Conservation (phyloP, 2,329 filamentous ascomycete genomes). For the Talaromyces sp. region DNA sequence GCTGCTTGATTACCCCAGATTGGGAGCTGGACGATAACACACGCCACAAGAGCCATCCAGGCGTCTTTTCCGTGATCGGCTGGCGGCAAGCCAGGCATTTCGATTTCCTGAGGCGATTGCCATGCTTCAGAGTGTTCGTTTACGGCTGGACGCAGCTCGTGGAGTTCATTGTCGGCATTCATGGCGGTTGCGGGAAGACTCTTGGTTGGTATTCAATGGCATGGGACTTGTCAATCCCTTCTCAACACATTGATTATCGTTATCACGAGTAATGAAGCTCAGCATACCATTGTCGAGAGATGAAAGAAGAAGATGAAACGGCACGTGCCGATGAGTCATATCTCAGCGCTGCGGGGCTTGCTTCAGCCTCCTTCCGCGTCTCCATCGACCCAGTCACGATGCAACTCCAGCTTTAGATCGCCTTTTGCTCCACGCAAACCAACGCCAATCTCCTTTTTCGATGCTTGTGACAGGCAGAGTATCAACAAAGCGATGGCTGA, state of each 20-base stretch:
- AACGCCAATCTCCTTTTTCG: background rate
- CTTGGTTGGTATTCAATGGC: background rate
- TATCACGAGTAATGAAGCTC: background rate
- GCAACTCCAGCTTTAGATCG: too few relatives aligned
- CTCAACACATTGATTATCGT: background rate
- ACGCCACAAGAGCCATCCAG: slow-evolving; percentile 47
- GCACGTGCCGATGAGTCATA: background rate
- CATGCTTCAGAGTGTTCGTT: background rate
- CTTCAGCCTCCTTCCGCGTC: background rate
- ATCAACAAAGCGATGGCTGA: background rate
- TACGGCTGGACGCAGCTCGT: background rate
- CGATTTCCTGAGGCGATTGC: slow-evolving; percentile 16
- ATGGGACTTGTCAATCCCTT: background rate
- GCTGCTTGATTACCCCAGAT: slow-evolving; percentile 43
- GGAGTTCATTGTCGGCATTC: background rate
- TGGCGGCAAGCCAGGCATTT: slow-evolving; percentile 33
- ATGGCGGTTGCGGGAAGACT: background rate
- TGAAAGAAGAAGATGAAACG: background rate
- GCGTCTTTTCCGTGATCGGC: slow-evolving; percentile 48
- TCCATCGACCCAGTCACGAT: background rate
- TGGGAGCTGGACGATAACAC: slow-evolving; percentile 50
- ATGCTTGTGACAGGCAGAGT: background rate
- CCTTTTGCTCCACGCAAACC: too few relatives aligned
- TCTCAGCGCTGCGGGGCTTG: background rate
- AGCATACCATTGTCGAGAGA: background rate